Percentiles rank a stretch among this genome's conserved stretches.
These are phyloP conservation scores for Phytophthora macrochlamydospora DNA, from an alignment of 352 stramenopile species.

Conservation along the genomic window DNA sequence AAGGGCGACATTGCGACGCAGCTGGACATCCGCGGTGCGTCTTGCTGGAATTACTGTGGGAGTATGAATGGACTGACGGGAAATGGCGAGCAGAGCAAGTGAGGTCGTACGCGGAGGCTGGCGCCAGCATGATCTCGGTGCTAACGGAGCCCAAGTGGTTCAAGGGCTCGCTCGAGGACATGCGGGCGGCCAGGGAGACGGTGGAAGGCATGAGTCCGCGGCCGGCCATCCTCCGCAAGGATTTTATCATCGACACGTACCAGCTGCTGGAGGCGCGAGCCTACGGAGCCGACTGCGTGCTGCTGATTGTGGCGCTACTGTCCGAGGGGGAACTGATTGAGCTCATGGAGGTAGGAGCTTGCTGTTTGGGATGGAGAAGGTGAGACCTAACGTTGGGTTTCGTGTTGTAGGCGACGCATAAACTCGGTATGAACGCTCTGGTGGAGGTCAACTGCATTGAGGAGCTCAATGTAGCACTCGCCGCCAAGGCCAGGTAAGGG, in stretches of 20 bases:
- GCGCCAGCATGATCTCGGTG: constrained; percentile 96
- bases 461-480: constrained; percentile 95
- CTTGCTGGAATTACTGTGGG: constrained; percentile 3
- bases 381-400: constrained; percentile 1
- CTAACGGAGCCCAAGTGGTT: constrained; percentile 98
- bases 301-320: constrained; percentile 97
- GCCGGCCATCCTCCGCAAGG: constrained; percentile 87
- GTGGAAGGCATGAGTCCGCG: constrained; percentile 51
- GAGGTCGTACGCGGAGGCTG: constrained; percentile 88
- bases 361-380: neutral
- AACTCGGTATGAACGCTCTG: constrained; percentile 96
- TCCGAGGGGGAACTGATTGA: constrained; percentile 55
- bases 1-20: constrained; percentile 96
- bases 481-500: constrained; percentile 78
- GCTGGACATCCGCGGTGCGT: constrained; percentile 67
- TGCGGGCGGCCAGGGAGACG: constrained; percentile 58
- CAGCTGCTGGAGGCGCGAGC: constrained; percentile 95
- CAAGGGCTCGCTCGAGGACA: constrained; percentile 94
- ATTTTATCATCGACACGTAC: constrained; percentile 97
- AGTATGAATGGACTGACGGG: neutral
- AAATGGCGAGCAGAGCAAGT: constrained; percentile 83
- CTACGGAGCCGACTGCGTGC: constrained; percentile 95
- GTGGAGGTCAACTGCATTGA: constrained; percentile 97
- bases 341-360: constrained; percentile 60
- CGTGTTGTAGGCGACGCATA: constrained; percentile 68